Evolutionary conservation across 352 stramenopile genomes (phyloP).

Genomic region (Lagenidium giganteum): DNA sequence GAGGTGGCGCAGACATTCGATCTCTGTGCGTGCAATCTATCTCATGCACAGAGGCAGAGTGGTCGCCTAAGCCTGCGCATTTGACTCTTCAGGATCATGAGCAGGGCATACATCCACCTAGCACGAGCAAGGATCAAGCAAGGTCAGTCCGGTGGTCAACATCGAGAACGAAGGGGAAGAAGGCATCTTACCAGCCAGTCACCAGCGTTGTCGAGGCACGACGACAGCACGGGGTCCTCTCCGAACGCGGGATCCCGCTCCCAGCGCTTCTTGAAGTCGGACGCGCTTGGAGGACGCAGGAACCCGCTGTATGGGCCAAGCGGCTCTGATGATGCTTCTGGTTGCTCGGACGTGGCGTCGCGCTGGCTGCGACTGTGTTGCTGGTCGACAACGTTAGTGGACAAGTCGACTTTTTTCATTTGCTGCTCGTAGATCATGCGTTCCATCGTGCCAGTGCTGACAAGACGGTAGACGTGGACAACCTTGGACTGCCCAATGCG

Average conservation of each 20-base stretch:
- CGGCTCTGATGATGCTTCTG: constrained; percentile 3
- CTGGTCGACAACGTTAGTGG: constrained; percentile 63
- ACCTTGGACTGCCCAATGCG: constrained; percentile 86
- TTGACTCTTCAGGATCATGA: too few species aligned
- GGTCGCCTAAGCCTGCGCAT: too few species aligned
- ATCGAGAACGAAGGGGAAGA: too few species aligned
- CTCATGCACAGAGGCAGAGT: too few species aligned
- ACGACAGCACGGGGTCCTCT: constrained; percentile 54
- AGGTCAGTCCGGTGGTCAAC: too few species aligned
- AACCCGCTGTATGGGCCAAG: constrained; percentile 47
- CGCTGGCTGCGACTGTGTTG: background rate
- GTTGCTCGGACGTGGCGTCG: background rate
- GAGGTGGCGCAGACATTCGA: too few species aligned
- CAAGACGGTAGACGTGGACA: constrained; percentile 91
- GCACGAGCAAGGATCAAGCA: too few species aligned
- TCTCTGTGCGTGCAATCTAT: too few species aligned
- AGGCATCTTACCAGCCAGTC: constrained; percentile 70
- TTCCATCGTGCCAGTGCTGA: constrained; percentile 91
- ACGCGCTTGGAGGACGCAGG: constrained; percentile 34
- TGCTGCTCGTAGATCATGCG: constrained; percentile 90
- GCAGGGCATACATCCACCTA: too few species aligned
- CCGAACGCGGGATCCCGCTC: too few species aligned
- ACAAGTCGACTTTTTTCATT: constrained; percentile 83
- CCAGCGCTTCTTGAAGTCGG: constrained; percentile 27
- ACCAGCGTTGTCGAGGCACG: constrained; percentile 47